Percentiles rank a stretch among this genome's conserved stretches.
phyloP scores from a whole-genome alignment of 2,329 filamentous ascomycete species.

The Pestalotiopsis sp. region DNA sequence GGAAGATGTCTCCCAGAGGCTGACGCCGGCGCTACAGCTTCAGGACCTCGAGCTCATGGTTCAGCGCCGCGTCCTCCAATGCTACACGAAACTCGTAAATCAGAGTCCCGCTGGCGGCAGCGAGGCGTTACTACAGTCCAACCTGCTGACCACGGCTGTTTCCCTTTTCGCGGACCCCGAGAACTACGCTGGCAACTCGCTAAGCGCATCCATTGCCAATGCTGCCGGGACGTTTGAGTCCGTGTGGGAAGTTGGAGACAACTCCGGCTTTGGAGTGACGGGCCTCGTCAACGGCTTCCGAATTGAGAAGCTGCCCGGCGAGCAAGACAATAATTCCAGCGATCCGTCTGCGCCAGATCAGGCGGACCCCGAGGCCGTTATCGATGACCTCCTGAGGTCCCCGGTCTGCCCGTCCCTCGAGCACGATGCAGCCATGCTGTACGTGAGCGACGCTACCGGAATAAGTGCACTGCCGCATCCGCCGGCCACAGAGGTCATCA shows the following conservation, averaged over 20 bases:
- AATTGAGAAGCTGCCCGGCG: constrained; percentile 69
- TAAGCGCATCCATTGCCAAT: constrained; percentile 90
- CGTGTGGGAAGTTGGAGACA: constrained; percentile 93
- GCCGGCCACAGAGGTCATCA: constrained; percentile 89
- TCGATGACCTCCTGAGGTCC: constrained; percentile 63
- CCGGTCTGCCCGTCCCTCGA: constrained; percentile 84
- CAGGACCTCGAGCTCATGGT: constrained; percentile 93
- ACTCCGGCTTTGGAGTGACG: constrained; percentile 91
- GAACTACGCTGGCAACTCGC: constrained; percentile 79
- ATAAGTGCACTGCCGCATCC: constrained; percentile 66
- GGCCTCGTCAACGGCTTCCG: constrained; percentile 80
- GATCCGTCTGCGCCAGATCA: constrained; percentile 49
- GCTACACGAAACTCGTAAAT: constrained; percentile 88
- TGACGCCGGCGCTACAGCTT: constrained; percentile 84
- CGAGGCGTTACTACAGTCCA: constrained; percentile 87
- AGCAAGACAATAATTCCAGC: constrained; percentile 53
- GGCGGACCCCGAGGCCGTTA: constrained; percentile 62
- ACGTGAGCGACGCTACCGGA: constrained; percentile 58
- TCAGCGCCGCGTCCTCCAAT: constrained; percentile 88
- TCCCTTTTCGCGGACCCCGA: constrained; percentile 93
- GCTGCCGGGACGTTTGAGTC: constrained; percentile 89
- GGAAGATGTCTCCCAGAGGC: constrained; percentile 81
- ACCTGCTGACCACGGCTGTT: constrained; percentile 84
- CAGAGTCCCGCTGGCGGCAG: constrained; percentile 82
- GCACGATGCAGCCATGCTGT: constrained; percentile 84